Base-by-base conservation (phyloP, 2,329 filamentous ascomycete genomes). In the Neofusicoccum umdonicola region DNA sequence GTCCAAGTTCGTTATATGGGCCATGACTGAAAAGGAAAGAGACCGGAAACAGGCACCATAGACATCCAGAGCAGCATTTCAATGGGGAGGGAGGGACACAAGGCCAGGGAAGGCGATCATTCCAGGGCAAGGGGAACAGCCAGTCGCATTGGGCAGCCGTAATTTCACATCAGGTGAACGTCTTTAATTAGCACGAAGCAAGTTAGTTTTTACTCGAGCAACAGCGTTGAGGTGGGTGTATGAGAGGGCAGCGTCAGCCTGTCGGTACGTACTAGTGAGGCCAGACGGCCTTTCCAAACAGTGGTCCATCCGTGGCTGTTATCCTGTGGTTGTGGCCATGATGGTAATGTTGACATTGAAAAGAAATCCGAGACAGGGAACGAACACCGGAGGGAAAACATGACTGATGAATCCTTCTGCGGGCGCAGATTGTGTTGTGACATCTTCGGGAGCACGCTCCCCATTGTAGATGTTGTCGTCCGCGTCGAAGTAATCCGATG, bases 181-280 rank as follows among this genome's bases (percentile, higher is more conserved):
- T 45, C 61, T 60, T 64, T 61, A 12, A 65, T 60, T 63, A 60
- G 54, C 54, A 61, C 54, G 44, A 19, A 27, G 42, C 9, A 52
- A 44, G 63, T 65, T 61, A 65, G 63, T 65, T 52, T 52, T 37
- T 22, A 50, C 35, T 65, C 63, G n/a, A 58, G 42, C 62, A 64
- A 50, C 19, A 37, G 17, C 45, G 44, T 56, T 54, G 22, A 51
- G 34, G n/a, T 52, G 54, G 44, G 34, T 52, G 54, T 63, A 54
- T 52, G 22, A 63, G 37, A 50, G 37, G 63, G 63, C 63, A 41
- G 13, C 56, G 39, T 60, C 39, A 52, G 56, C 54, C 63, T 51
- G n/a, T 42, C 54, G 51, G 64, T 65, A 65, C 64, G 64, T 65
- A 65, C 64, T 65, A 56, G 31, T 62, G 44, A 62, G 64, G 57